Base-by-base conservation (phyloP, 2,329 filamentous ascomycete genomes). In the Mariannaea elegans region DNA sequence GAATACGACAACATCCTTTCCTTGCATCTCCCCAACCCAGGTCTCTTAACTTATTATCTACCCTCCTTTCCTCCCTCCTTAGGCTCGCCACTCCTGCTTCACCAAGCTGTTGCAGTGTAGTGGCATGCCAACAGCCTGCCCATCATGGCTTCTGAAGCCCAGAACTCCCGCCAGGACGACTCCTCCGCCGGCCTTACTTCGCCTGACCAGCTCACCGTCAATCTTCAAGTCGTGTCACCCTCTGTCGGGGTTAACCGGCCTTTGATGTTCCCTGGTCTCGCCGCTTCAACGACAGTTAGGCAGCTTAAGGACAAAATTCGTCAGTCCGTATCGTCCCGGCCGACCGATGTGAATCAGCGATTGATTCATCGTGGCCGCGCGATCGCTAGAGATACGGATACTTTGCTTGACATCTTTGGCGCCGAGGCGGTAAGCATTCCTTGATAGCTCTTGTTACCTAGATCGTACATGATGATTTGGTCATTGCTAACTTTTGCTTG, bases 311-410 rank as follows among this genome's bases (percentile, higher is more conserved):
- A 82, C 41, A 84, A 77, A 70, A 87, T 89, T 58, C 82, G 84
- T 29, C 78, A 85, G 66, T 69, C 73, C 3, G 71, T 88, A 39
- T 74, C 79, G 21, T 72, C 81, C 42, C 82, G 79, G 50, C 85
- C 86, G 3, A 66, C 79, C 14, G 80, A 86, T 60, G 80, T 85
- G 31, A 79, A 82, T 31, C 85, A 89, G 71, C 80, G 87, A 39
- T 74, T 90, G 59, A 89, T 90, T 34, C 82, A 89, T 67, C 79
- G 83, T 39, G 87, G 87, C 1, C 82, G 85, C 32, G 78, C 87
- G 45, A 75, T 89, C 46, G 72, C 78, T 27, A 81, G 81, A 48
- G 85, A 88, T 34, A 74, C 76, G 10, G 84, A 87, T 57, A 87
- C 82, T 14, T 76, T 90, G 75, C 69, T 80, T 21, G 81, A 86